Base-by-base conservation (phyloP, 2,329 filamentous ascomycete genomes). In the Aspergillus sp. region DNA sequence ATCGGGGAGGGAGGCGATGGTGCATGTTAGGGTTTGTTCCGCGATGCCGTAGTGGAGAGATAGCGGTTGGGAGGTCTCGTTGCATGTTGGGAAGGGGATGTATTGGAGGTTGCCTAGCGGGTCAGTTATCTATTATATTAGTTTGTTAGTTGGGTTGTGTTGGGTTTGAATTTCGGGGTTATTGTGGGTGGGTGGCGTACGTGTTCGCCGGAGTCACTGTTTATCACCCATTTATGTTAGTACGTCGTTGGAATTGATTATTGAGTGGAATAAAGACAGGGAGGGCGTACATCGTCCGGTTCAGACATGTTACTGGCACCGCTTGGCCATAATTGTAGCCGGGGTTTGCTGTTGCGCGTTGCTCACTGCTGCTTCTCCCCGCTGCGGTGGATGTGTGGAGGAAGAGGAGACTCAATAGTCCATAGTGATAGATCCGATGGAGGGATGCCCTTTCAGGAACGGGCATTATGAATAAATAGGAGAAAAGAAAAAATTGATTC, bases 61-160 rank as follows among this genome's bases (percentile, higher is more conserved):
- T 69, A 99, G 87, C 0, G 93, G 89, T 53, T 86, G 84, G 47
- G 83, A 83, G 11, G 95, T 98, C 78, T 98, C 95, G 77, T 92
- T 90, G 84, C 95, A 98, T 36, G 84, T 83, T 23, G 91, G 91
- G 77, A 98, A 98, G 41, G 94, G 92, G 48, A 95, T 88, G 83
- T 95, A 98, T 83, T 96, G 85, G 59, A 97, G 86, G 75, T 96
- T 89, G 71, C 95, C 89, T 65, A 88, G 83, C 38, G 84, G 83
- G 74, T 96, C 88, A 72, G 91, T 89, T 71, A 97, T 88, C 81
- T 81, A 62, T 32, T 17, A n/a, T 8, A 3, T 36, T 19, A 52
- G 15, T 42, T 57, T 59, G 62, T 62, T 38, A 61, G 21, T 58
- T 59, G 32, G 49, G 13, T 25, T 32, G 8, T 30, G 27, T 25